A percentile compares a stretch with the other conserved stretches of the same genome.
phyloP scores from a whole-genome alignment of 1,284 basidiomycete species.

The Microbotryum lychnidis-dioicae region DNA sequence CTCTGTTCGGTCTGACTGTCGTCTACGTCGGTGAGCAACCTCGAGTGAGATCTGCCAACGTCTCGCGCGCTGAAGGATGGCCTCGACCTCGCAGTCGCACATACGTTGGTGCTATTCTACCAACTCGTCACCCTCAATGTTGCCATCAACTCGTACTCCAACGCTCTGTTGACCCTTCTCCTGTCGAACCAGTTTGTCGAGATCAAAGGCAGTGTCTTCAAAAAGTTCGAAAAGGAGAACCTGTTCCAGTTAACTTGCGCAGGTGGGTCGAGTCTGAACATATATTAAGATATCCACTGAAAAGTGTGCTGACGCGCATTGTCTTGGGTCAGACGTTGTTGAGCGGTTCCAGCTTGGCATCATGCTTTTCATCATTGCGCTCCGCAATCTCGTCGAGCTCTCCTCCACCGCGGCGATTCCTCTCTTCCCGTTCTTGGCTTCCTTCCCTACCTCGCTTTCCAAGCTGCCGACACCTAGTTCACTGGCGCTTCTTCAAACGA shows the following conservation, averaged over 20 bases:
- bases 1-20: slow-evolving; percentile 76
- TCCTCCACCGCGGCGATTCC: slow-evolving; percentile 52
- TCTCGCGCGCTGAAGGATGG: neutral
- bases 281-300: neutral
- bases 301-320: too few species aligned
- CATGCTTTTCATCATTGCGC: slow-evolving; percentile 85
- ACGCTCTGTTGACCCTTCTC: slow-evolving; percentile 85
- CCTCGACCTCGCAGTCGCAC: slow-evolving; percentile 54
- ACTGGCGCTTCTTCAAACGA: slow-evolving; percentile 60
- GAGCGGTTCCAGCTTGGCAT: slow-evolving; percentile 89
- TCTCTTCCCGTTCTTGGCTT: slow-evolving; percentile 53
- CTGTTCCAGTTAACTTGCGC: slow-evolving; percentile 99
- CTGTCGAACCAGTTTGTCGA: slow-evolving; percentile 99
- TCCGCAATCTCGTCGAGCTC: slow-evolving; percentile 92
- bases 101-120: slow-evolving; percentile 93
- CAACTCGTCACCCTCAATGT: slow-evolving; percentile 94
- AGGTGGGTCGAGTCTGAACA: slow-evolving; percentile 47
- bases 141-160: slow-evolving; percentile 96
- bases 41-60: neutral
- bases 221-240: slow-evolving; percentile 98
- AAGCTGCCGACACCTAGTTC: slow-evolving; percentile 35
- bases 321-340: slow-evolving; percentile 66
- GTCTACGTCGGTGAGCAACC: slow-evolving; percentile 66
- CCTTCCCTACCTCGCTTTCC: slow-evolving; percentile 34
- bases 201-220: slow-evolving; percentile 98